These are phyloP conservation scores for Hondaea fermentalgiana DNA, from an alignment of 108 stramenopile species.

Conservation along the genomic window DNA sequence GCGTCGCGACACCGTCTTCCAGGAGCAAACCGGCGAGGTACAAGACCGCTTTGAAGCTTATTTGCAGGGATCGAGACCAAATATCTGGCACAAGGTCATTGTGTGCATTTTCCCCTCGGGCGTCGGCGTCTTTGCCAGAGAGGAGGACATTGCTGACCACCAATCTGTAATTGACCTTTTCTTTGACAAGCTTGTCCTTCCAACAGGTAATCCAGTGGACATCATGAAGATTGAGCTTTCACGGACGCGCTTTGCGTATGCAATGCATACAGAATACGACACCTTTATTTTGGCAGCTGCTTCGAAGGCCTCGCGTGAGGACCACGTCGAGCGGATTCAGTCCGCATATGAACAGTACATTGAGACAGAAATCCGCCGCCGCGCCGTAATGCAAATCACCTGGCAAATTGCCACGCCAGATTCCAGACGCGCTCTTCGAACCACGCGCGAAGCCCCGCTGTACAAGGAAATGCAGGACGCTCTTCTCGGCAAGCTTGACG, in stretches of 20 bases:
- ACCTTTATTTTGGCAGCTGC: background rate
- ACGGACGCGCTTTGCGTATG: background rate
- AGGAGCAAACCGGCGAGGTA: background rate
- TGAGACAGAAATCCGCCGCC: background rate
- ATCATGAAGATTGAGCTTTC: background rate
- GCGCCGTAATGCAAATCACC: background rate
- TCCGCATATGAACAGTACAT: background rate
- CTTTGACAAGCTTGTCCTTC: background rate
- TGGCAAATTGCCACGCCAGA: background rate
- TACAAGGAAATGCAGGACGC: background rate
- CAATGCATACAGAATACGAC: background rate
- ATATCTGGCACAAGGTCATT: background rate
- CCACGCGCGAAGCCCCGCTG: background rate
- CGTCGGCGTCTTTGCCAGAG: background rate
- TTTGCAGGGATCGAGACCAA: background rate
- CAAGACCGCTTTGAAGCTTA: background rate
- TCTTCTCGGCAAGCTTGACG: background rate
- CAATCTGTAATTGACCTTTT: background rate
- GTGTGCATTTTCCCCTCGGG: background rate
- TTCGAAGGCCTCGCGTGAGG: background rate
- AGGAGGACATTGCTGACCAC: background rate
- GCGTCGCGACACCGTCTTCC: background rate
- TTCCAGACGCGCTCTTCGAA: background rate
- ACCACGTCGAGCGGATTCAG: background rate
- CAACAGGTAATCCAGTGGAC: background rate